phyloP scores from a whole-genome alignment of 768 basidiomycete species.

The Kwoniella botswanensis region DNA sequence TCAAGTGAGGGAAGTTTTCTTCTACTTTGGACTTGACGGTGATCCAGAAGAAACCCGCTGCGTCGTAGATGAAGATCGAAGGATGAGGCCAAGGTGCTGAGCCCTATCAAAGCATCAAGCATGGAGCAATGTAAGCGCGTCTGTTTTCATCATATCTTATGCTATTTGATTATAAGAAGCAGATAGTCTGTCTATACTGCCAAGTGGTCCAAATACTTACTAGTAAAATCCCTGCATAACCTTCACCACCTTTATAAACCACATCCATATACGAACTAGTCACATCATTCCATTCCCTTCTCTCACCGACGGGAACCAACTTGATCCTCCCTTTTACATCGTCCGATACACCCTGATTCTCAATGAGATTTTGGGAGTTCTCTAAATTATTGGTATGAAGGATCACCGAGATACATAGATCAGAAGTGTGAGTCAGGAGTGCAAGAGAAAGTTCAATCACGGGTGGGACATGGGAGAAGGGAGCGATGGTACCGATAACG shows the following conservation, averaged over 20 bases:
- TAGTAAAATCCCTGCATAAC: constrained; percentile 13
- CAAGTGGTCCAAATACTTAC: background rate
- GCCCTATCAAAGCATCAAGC: background rate
- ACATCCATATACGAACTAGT: constrained; percentile 7
- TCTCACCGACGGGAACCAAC: constrained; percentile 15
- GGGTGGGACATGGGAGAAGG: constrained; percentile 27
- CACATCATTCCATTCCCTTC: constrained; percentile 10
- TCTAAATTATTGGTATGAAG: constrained; percentile 18
- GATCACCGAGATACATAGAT: constrained; percentile 25
- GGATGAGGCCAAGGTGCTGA: constrained; percentile 25
- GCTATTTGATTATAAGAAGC: no score
- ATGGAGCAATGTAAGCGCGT: no score
- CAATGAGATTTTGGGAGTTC: constrained; percentile 4
- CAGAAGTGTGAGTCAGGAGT: constrained; percentile 12
- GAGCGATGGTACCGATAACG: constrained; percentile 25
- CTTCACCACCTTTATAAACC: constrained; percentile 21
- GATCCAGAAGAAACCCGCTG: constrained; percentile 22
- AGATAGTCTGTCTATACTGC: no score
- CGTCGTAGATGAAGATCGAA: constrained; percentile 25
- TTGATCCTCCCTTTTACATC: constrained; percentile 10
- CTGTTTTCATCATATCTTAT: no score
- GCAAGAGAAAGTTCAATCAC: constrained; percentile 20
- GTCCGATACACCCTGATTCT: background rate
- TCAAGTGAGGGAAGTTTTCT: constrained; percentile 29
- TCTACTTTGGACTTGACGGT: constrained; percentile 17